Conservation (phyloP, 2,329 filamentous ascomycete species). For the Pseudomassariella vexata region DNA sequence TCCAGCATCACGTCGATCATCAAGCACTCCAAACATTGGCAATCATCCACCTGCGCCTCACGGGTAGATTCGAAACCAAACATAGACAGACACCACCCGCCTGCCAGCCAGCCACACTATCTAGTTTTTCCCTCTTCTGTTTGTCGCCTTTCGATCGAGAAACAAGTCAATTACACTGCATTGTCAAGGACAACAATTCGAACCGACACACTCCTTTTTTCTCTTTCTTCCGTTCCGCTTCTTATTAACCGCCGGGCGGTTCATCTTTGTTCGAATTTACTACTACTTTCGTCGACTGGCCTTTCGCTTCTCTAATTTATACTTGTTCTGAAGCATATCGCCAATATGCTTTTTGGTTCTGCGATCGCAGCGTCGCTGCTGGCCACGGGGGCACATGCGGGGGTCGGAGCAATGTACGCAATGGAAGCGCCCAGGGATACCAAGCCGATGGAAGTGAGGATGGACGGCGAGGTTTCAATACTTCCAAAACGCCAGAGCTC, state of each 20-base stretch:
- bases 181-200: conserved; percentile 8
- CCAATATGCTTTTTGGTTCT: conserved; percentile 31
- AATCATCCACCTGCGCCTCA: conserved; percentile 5
- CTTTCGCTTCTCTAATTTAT: conserved; percentile 1
- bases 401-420: conserved; percentile 13
- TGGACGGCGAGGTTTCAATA: conserved; percentile 3
- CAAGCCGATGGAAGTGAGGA: conserved; percentile 5
- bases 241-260: conserved; percentile 4
- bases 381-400: conserved; percentile 27
- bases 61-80: conserved; percentile 15
- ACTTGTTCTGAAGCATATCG: conserved; percentile 5
- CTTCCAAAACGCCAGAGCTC: conserved; percentile 8
- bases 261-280: conserved; percentile 3
- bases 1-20: too few relatives aligned
- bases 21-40: too few relatives aligned
- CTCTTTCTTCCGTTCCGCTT: conserved; percentile 1
- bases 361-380: conserved; percentile 28
- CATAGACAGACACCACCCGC: conserved; percentile 19
- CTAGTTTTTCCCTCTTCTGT: conserved; percentile 13
- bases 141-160: conserved; percentile 14
- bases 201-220: conserved; percentile 1
- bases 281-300: background rate
- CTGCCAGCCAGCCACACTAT: conserved; percentile 26
- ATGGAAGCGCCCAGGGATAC: conserved; percentile 5
- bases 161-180: too few relatives aligned